Conservation (phyloP, 2,329 filamentous ascomycete species). For the Trichophyton verrucosum region DNA sequence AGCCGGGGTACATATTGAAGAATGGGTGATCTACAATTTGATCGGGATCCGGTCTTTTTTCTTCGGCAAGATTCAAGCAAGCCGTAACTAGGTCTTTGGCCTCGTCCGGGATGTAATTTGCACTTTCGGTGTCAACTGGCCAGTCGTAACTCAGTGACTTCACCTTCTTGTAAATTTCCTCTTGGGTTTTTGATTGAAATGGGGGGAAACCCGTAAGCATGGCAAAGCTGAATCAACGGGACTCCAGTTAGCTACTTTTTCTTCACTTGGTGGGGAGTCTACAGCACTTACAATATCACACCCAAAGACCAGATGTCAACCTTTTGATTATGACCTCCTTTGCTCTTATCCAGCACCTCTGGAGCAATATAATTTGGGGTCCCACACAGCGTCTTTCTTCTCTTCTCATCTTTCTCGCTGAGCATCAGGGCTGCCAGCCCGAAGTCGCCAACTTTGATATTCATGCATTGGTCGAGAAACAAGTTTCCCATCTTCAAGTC, state of each 20-base stretch:
- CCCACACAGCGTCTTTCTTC: conserved; percentile 86
- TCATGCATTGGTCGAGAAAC: conserved; percentile 89
- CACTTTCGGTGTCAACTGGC: conserved; percentile 33
- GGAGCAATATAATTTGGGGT: conserved; percentile 98
- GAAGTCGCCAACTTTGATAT: conserved; percentile 96
- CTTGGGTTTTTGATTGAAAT: conserved; percentile 64
- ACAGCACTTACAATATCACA: conserved; percentile 69
- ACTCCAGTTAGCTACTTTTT: conserved; percentile 13
- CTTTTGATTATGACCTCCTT: conserved; percentile 91
- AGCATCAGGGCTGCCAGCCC: conserved; percentile 84
- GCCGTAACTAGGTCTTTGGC: conserved; percentile 37
- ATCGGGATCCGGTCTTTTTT: conserved; percentile 38
- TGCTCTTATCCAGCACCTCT: conserved; percentile 87
- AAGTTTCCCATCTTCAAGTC: conserved; percentile 98
- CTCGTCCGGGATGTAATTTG: conserved; percentile 38
- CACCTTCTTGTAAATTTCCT: conserved; percentile 41
- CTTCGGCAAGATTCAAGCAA: conserved; percentile 37
- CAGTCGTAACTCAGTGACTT: conserved; percentile 37
- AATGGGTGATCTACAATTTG: conserved; percentile 39
- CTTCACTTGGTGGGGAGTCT: not conserved
- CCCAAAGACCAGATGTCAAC: conserved; percentile 98
- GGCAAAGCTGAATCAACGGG: conserved; percentile 53
- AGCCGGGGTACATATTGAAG: conserved; percentile 39
- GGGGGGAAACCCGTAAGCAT: conserved; percentile 94
- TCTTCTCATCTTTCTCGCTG: conserved; percentile 73